Evolutionary conservation across 305 asterid species (phyloP), one percentile per base, ranked within the genome.

Genomic region (Fraxinus baroniana): DNA sequence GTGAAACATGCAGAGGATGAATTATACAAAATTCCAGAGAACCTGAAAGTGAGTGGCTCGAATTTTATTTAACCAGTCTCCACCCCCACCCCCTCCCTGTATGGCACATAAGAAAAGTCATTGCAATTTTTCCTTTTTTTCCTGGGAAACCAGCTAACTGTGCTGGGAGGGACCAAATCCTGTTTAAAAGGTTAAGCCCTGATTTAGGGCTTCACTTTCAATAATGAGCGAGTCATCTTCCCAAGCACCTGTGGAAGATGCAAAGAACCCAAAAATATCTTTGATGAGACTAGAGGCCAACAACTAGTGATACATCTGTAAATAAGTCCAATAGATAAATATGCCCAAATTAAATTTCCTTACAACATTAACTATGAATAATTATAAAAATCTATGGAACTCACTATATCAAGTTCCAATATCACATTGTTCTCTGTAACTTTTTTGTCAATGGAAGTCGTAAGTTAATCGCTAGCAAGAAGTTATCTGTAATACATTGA

Each of bases 11-110:
- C 98, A 3, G 98, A 94, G 89, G 95, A 94, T 83, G 94, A 93
- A 90, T 87, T 94, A 73, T 95, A 94, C 83, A 86, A 91, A 86
- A 94, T 95, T 73, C 99, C 99, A 7, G 99, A 95, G 86, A 94
- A 94, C 87, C 96, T 95, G 82, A 95, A 91, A 84, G 98, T 93
- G 85, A 88, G 97, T 83, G 82, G 24, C 79, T 57, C 18, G 75
- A 35, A 55, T 77, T 80, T 44, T 9, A 13, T 39, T 9, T 20
- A 55, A 84, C 37, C 73, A 64, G 8, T 10, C 35, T 0, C n/a
- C 74, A 6, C 36, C 72, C 28, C 72, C 15, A 0, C n/a, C 13
- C 36, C 18, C 35, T 12, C 35, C 8, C 36, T 66, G 35, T 57
- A 1, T 57, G 68, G 28, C 28, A 57, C 68, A 57, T 57, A 18